These are phyloP conservation scores for Cupressus sempervirens DNA, from an alignment of 75 land plant species.

Conservation along the genomic window DNA sequence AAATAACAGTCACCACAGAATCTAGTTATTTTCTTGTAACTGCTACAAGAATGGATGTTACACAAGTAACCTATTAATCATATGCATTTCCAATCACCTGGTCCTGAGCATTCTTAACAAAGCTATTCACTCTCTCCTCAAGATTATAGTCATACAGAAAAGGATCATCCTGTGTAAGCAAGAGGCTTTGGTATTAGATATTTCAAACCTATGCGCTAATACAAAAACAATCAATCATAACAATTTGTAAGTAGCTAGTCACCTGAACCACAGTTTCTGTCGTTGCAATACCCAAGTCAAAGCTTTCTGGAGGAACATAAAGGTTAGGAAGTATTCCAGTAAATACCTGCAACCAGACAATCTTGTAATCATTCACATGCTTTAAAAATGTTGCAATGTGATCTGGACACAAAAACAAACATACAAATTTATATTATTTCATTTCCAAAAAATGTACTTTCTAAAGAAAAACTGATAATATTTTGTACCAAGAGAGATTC, in stretches of 20 bases:
- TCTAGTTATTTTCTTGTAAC: background rate
- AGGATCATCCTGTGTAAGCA: slow-evolving; percentile 51
- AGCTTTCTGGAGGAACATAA: slow-evolving; percentile 29
- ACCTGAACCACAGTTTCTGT: slow-evolving; percentile 11
- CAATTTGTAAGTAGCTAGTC: background rate
- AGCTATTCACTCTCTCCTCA: slow-evolving; percentile 63
- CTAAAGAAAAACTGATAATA: background rate
- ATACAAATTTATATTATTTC: background rate
- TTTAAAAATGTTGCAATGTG: background rate
- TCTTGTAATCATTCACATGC: background rate
- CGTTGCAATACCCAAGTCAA: slow-evolving; percentile 34
- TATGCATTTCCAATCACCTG: slow-evolving; percentile 41
- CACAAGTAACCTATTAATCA: background rate
- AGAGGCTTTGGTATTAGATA: background rate
- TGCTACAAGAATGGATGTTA: background rate
- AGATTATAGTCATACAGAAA: slow-evolving; percentile 73
- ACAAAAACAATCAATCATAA: background rate
- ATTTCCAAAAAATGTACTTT: background rate
- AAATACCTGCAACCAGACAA: slow-evolving; percentile 7
- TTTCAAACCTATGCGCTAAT: background rate
- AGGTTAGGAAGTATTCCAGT: slow-evolving; percentile 13
- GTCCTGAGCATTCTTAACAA: slow-evolving; percentile 57
- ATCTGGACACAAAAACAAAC: background rate
- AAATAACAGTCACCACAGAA: background rate
- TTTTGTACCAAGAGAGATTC: background rate